Evolutionary conservation across 148 eudicot species (phyloP).

Genomic region (Silene latifolia): DNA sequence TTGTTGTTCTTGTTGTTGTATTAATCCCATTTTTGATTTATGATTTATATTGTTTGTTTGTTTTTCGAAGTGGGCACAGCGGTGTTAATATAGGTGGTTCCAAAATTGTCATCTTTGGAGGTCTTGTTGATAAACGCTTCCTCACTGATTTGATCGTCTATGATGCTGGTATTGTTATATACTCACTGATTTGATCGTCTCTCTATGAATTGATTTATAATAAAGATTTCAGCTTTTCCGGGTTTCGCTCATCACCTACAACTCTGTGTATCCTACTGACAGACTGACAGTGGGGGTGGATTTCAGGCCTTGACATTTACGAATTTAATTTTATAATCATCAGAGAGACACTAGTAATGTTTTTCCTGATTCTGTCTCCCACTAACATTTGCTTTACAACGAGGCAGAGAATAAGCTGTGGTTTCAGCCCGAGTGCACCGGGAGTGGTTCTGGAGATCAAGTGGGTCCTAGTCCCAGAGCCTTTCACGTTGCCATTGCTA

Average conservation of each 20-base stretch:
- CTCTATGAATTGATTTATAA: too few species aligned
- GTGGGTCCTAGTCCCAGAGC: conserved; percentile 94
- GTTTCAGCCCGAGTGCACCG: conserved; percentile 95
- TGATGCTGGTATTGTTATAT: conserved; percentile 80
- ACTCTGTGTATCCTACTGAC: too few species aligned
- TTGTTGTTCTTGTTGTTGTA: too few species aligned
- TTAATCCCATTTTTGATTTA: background rate
- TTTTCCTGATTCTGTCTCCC: too few species aligned
- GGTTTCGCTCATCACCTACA: too few species aligned
- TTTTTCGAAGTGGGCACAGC: conserved; percentile 72
- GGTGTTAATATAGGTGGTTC: conserved; percentile 81
- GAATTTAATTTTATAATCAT: too few species aligned
- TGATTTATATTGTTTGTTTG: background rate
- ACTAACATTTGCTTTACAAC: conserved; percentile 13
- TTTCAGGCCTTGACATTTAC: too few species aligned
- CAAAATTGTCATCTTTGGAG: conserved; percentile 83
- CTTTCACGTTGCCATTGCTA: conserved; percentile 83
- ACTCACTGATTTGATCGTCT: too few species aligned
- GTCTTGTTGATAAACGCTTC: conserved; percentile 78
- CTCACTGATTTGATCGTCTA: conserved; percentile 66
- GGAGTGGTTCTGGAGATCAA: conserved; percentile 72
- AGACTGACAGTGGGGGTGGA: too few species aligned
- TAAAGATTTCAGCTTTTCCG: too few species aligned
- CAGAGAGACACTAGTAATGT: too few species aligned
- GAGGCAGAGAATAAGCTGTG: conserved; percentile 76